Percentiles rank a stretch among this genome's conserved stretches.
Evolutionary conservation across 2,329 filamentous ascomycete genomes (phyloP).

Genomic region (Fusarium devonianum): DNA sequence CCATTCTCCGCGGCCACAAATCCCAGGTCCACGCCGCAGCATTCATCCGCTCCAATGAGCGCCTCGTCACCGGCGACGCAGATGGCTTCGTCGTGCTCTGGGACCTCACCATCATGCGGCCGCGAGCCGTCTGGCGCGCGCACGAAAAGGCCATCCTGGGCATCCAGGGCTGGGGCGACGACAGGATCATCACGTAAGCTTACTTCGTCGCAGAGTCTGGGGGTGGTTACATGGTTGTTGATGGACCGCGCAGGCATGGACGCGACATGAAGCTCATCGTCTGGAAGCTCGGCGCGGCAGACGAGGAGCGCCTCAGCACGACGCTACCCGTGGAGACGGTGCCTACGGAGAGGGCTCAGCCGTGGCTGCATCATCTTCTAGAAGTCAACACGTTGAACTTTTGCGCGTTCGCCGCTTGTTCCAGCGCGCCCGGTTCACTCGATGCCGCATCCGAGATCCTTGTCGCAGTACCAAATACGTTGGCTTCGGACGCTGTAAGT

Average conservation of each 20-base stretch:
- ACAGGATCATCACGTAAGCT: conserved; percentile 81
- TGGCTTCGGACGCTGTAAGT: conserved; percentile 73
- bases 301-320: conserved; percentile 71
- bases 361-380: conserved; percentile 86
- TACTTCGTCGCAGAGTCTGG: neutral
- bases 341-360: conserved; percentile 61
- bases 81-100: conserved; percentile 89
- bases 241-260: conserved; percentile 72
- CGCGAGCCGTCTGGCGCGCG: conserved; percentile 84
- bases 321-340: conserved; percentile 73
- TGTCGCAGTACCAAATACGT: conserved; percentile 81
- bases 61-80: conserved; percentile 85
- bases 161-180: conserved; percentile 72
- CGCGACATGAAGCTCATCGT: conserved; percentile 86
- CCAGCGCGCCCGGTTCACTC: conserved; percentile 42
- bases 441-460: conserved; percentile 57
- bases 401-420: conserved; percentile 78
- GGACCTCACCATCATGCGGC: conserved; percentile 82
- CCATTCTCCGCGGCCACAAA: conserved; percentile 84
- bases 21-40: conserved; percentile 78
- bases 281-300: conserved; percentile 73
- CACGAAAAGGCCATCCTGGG: conserved; percentile 81
- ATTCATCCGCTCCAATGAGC: conserved; percentile 76
- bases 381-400: conserved; percentile 95
- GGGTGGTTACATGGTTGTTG: neutral